Percentiles rank a stretch among this genome's conserved stretches.
These are phyloP conservation scores for Passalora sequoiae DNA, from an alignment of 2,329 filamentous ascomycete genomes.

Conservation along the genomic window DNA sequence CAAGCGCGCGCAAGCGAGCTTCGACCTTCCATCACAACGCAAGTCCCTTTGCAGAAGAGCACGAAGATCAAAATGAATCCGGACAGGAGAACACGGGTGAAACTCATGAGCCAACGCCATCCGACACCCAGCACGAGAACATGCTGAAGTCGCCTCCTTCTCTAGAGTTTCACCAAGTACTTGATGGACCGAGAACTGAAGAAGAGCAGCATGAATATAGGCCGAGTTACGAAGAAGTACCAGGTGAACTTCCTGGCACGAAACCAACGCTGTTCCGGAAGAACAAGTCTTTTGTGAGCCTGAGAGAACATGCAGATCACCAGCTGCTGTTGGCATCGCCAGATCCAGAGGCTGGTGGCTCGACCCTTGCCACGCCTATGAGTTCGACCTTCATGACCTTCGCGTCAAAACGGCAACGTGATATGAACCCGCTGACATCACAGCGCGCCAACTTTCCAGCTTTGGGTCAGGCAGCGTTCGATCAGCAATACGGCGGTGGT, in stretches of 20 bases:
- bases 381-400: slow-evolving; percentile 60
- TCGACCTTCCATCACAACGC: slow-evolving; percentile 30
- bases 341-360: slow-evolving; percentile 56
- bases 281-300: slow-evolving; percentile 54
- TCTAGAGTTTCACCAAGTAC: slow-evolving; percentile 23
- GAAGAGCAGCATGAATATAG: slow-evolving; percentile 19
- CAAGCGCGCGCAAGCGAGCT: slow-evolving; percentile 27
- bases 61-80: slow-evolving; percentile 18
- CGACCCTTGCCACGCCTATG: slow-evolving; percentile 66
- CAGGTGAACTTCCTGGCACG: slow-evolving; percentile 21
- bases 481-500: slow-evolving; percentile 60
- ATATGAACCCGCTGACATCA: slow-evolving; percentile 27
- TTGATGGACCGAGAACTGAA: slow-evolving; percentile 13
- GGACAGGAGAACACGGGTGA: slow-evolving; percentile 21
- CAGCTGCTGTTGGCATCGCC: slow-evolving; percentile 63
- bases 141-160: slow-evolving; percentile 30
- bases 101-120: slow-evolving; percentile 19
- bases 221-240: slow-evolving; percentile 24
- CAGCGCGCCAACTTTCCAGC: slow-evolving; percentile 41
- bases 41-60: slow-evolving; percentile 23
- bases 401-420: slow-evolving; percentile 34
- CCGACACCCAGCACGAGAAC: slow-evolving; percentile 26
- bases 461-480: slow-evolving; percentile 44
- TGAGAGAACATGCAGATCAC: slow-evolving; percentile 55
- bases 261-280: slow-evolving; percentile 38